Evolutionary conservation across 495 filamentous ascomycete genomes (phyloP), one percentile per base, ranked within the genome.

Genomic region (Penicillium atrosanguineum): DNA sequence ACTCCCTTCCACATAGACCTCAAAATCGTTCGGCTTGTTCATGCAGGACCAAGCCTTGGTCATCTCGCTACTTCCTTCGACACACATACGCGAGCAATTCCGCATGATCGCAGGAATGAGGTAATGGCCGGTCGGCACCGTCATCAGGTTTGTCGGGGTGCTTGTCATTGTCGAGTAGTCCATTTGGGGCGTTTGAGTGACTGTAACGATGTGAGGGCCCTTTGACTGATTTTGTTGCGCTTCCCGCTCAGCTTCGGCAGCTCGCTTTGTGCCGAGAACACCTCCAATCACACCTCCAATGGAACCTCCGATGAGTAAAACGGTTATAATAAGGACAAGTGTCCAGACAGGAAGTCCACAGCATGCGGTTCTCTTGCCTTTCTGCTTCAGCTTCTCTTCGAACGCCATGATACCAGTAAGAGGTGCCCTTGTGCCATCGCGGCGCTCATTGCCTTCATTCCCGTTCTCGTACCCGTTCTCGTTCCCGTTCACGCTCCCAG

Each of bases 341-440:
- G 83, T 83, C 88, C 88, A 91, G 38, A 86, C 75, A 0, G 87
- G 88, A 14, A 90, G 60, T 20, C 85, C 83, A 58, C 84, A 88
- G 52, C 85, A 81, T 16, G 70, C 65, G 61, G 79, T 73, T 68
- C 79, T 69, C 69, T 81, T 72, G 67, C 84, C 69, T 63, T 77
- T 70, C 44, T 52, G 71, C 75, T 83, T 83, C 68, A 88, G 49
- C 60, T 80, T 73, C 73, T 86, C 67, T 62, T 78, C 74, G 44
- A 80, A 78, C 3, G 70, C 70, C 69, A 73, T 72, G 34, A 76
- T 64, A 19, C 73, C 70, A 5, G 70, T 68, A 7, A 55, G 29
- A 11, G 63, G 64, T 2, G 48, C 49, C 31, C 31, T 34, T 34
- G 31, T 34, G 31, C 31, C 31, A 4, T 34, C 31, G 31, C 11